Evolutionary conservation across 176 grass and related monocot genomes (phyloP).

Genomic region (Phoenix roebelenii): DNA sequence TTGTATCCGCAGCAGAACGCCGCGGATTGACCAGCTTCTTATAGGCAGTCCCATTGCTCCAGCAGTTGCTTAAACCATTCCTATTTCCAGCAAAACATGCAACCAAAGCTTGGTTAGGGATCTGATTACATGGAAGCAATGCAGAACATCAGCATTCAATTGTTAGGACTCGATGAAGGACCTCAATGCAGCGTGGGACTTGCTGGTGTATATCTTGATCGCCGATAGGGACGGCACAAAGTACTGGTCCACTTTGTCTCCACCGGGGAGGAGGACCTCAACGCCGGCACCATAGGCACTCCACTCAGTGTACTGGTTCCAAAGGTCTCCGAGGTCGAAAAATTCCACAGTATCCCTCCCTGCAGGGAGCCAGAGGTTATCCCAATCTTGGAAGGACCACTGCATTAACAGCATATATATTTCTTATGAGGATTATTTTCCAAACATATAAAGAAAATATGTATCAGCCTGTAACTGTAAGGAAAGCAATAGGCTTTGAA

Average conservation of each 20-base stretch:
- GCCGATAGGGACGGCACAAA: slow-evolving; percentile 76
- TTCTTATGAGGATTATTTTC: not conserved
- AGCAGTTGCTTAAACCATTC: no score
- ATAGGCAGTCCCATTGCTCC: no score
- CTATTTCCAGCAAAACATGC: no score
- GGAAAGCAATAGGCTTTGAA: no score
- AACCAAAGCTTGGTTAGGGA: no score
- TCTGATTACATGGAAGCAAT: not conserved
- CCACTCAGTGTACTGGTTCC: slow-evolving; percentile 68
- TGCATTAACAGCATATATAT: slow-evolving; percentile 16
- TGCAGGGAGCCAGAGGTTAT: slow-evolving; percentile 18
- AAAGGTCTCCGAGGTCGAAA: slow-evolving; percentile 69
- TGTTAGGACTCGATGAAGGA: slow-evolving; percentile 1
- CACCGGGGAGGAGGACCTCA: slow-evolving; percentile 34
- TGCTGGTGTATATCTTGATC: slow-evolving; percentile 74
- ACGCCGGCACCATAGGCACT: slow-evolving; percentile 63
- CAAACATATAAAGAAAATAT: not conserved
- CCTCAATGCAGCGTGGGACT: slow-evolving; percentile 41
- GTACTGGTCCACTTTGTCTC: slow-evolving; percentile 50
- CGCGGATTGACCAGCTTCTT: no score
- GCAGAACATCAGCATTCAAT: not conserved
- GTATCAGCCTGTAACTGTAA: no score
- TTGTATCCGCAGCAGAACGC: no score
- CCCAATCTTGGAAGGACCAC: slow-evolving; percentile 24
- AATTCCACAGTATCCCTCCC: slow-evolving; percentile 37